Base-by-base conservation (phyloP, 1,284 basidiomycete genomes). In the Ceratobasidium sp. region DNA sequence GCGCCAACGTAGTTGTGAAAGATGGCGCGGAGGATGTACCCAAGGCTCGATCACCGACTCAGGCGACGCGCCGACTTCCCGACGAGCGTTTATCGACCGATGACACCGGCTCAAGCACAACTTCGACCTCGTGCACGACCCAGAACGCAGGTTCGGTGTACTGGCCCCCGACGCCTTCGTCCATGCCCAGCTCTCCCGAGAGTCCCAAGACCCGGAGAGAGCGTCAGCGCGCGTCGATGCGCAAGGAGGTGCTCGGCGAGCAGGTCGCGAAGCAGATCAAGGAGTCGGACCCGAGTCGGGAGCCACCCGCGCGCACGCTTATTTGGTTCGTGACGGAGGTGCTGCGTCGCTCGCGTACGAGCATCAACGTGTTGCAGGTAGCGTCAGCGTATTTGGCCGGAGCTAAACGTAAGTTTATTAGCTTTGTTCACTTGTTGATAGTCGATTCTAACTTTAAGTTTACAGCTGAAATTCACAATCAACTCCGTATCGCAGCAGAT, bases 361-460 rank as follows among this genome's bases (percentile, higher is more conserved):
- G 75, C 20, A 75, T 58, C 76, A 75, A 75, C 39, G 78, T 73
- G 0, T 63, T 79, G 28, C 78, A 79, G 61, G 78, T 79, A 39
- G 78, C 77, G 51, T 68, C 78, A 68, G 78, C 75, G 42, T 79
- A 79, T 39, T 61, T 73, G 54, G 54, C 68, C 20, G 68, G 68
- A 2, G 56, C 68, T 17, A 73, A 73, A 33, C 56, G 68, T 73
- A 23, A 61, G 68, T 60, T 4, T 7, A 13, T 3, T n/a, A 35
- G 2, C 28, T 10, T 17, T 37, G 20, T 39, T 28, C 39, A 6
- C 42, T 5, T 28, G n/a, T n/a, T n/a, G n/a, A n/a, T 49, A 20
- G 26, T 26, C 10, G n/a, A 1, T 23, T 26, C 39, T 60, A 42
- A 60, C 23, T n/a, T 15, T 71, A 17, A 45, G 39, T 6, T 23